Conservation (phyloP, 805 yeast genomes). For the Cyberlindnera suaveolens region DNA sequence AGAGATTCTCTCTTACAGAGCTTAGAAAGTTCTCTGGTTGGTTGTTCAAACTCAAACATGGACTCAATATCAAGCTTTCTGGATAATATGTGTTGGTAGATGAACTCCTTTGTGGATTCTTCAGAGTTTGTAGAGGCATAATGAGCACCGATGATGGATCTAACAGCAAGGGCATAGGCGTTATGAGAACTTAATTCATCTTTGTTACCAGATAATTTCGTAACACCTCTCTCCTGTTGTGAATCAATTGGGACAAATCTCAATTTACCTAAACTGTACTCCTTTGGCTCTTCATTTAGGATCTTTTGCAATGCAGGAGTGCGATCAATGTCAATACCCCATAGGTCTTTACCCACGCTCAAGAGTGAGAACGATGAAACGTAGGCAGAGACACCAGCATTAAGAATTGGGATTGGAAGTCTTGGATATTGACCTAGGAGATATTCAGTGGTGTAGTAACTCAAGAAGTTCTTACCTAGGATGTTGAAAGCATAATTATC, state of each 20-base stretch:
- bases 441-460: slow-evolving; percentile 70
- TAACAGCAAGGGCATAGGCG: slow-evolving; percentile 62
- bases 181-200: slow-evolving; percentile 23
- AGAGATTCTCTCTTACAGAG: slow-evolving; percentile 73
- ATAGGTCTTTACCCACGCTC: slow-evolving; percentile 54
- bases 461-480: slow-evolving; percentile 76
- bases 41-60: slow-evolving; percentile 77
- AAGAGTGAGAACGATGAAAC: slow-evolving; percentile 61
- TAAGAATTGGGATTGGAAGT: slow-evolving; percentile 73
- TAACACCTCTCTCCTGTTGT: slow-evolving; percentile 44
- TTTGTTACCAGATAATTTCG: slow-evolving; percentile 31
- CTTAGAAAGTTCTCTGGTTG: slow-evolving; percentile 76
- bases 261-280: slow-evolving; percentile 63
- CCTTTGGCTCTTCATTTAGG: slow-evolving; percentile 61
- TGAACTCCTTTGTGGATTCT: slow-evolving; percentile 54
- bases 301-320: slow-evolving; percentile 58
- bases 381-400: slow-evolving; percentile 70
- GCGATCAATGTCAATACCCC: slow-evolving; percentile 87
- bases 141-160: slow-evolving; percentile 78
- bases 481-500: slow-evolving; percentile 74
- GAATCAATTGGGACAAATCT: slow-evolving; percentile 37
- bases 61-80: slow-evolving; percentile 69
- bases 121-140: slow-evolving; percentile 64
- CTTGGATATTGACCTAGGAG: slow-evolving; percentile 79
- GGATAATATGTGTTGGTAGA: slow-evolving; percentile 70